Evolutionary conservation across 768 basidiomycete genomes (phyloP).

Genomic region (Suillus bovinus): DNA sequence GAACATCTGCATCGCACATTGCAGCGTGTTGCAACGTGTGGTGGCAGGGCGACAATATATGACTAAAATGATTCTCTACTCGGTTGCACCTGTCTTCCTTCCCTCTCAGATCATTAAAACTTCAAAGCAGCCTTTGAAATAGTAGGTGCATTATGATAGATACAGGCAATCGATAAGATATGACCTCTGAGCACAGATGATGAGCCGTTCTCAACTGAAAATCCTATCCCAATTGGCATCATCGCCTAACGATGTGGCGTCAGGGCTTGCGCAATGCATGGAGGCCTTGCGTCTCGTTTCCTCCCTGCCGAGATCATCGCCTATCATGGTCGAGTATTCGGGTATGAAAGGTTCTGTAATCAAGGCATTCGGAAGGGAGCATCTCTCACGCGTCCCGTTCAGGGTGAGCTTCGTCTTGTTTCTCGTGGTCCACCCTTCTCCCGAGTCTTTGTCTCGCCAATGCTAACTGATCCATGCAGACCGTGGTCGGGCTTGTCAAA

Average conservation of each 20-base stretch:
- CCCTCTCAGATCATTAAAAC: not conserved
- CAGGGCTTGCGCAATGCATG: constrained; percentile 34
- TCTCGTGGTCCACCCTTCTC: not conserved
- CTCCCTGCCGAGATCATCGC: constrained; percentile 28
- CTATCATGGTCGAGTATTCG: constrained; percentile 26
- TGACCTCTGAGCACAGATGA: constrained; percentile 5
- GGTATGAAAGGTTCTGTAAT: constrained; percentile 17
- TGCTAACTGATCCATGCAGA: constrained; percentile 13
- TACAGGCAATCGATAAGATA: not conserved
- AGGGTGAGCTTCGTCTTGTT: constrained; percentile 22
- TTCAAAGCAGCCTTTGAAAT: not conserved
- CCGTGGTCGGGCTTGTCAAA: constrained; percentile 28
- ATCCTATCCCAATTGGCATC: constrained; percentile 31
- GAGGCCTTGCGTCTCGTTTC: constrained; percentile 34
- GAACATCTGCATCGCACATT: not conserved
- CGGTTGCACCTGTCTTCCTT: not conserved
- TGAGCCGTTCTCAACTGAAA: constrained; percentile 30
- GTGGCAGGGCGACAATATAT: not conserved
- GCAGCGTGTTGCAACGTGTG: constrained; percentile 2
- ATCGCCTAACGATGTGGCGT: constrained; percentile 34
- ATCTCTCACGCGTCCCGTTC: constrained; percentile 33
- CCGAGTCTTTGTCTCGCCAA: not conserved
- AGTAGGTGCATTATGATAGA: not conserved
- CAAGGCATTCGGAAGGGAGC: constrained; percentile 33
- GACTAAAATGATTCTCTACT: not conserved